A percentile compares a stretch with the other conserved stretches of the same genome.
Evolutionary conservation across 306 rosid species (phyloP).

Genomic region (Dalbergia cochinchinensis): DNA sequence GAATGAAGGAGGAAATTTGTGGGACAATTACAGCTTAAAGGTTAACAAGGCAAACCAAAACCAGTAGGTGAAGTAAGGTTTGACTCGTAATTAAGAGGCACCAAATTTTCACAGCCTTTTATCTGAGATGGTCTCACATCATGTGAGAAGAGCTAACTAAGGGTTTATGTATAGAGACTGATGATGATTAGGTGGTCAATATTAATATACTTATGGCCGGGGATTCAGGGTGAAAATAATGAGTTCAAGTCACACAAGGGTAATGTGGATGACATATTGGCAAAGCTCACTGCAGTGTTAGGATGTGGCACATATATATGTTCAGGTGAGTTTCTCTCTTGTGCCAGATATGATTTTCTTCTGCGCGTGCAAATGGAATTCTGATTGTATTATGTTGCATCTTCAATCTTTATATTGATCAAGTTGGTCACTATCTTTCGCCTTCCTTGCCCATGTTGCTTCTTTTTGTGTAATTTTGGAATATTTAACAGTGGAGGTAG

Average conservation of each 20-base stretch:
- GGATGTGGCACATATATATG: slow-evolving; percentile 35
- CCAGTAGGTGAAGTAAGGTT: slow-evolving; percentile 49
- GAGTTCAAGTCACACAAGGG: slow-evolving; percentile 44
- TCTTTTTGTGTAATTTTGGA: slow-evolving; percentile 23
- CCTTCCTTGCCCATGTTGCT: neutral
- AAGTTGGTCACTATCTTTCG: slow-evolving; percentile 4
- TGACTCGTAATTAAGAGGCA: slow-evolving; percentile 37
- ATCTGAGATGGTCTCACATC: slow-evolving; percentile 39
- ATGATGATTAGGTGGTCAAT: slow-evolving; percentile 44
- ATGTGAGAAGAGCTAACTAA: slow-evolving; percentile 54
- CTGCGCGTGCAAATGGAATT: slow-evolving; percentile 39
- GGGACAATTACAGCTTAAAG: slow-evolving; percentile 90
- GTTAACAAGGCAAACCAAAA: slow-evolving; percentile 70
- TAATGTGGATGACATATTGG: slow-evolving; percentile 43
- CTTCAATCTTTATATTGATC: slow-evolving; percentile 35
- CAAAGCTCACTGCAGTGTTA: slow-evolving; percentile 41
- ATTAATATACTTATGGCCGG: slow-evolving; percentile 45
- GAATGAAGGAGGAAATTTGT: slow-evolving; percentile 82
- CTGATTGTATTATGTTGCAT: slow-evolving; percentile 37
- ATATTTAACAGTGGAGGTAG: slow-evolving; percentile 22
- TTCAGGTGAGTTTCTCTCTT: slow-evolving; percentile 47
- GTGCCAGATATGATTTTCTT: slow-evolving; percentile 35
- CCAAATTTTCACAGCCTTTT: slow-evolving; percentile 36
- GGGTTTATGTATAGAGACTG: slow-evolving; percentile 56
- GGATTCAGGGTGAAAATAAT: slow-evolving; percentile 54